Percentiles rank a stretch among this genome's conserved stretches.
Evolutionary conservation across 179 eudicot genomes (phyloP).

Genomic region (Monotropa hypopitys): DNA sequence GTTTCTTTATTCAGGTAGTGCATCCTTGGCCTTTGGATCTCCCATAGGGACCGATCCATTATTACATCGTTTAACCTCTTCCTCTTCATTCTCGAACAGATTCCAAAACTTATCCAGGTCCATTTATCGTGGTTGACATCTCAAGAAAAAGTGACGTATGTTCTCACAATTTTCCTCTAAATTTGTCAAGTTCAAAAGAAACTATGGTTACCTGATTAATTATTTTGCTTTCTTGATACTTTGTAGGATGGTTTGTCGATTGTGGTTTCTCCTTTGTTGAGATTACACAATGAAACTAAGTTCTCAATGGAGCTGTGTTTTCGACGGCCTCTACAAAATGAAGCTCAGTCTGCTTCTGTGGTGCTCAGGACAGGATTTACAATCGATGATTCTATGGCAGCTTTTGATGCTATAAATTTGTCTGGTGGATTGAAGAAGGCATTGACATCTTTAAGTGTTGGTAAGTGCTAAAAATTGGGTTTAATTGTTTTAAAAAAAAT

Average conservation of each 20-base stretch:
- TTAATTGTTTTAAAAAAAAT: background rate
- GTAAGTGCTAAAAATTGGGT: constrained; percentile 28
- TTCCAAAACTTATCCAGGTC: constrained; percentile 68
- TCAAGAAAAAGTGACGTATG: constrained; percentile 64
- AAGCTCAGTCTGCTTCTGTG: constrained; percentile 54
- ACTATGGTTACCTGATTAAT: background rate
- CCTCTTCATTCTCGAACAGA: constrained; percentile 33
- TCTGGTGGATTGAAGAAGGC: constrained; percentile 79
- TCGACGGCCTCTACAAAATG: constrained; percentile 58
- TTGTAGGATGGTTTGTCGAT: constrained; percentile 75
- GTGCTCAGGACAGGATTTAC: constrained; percentile 55
- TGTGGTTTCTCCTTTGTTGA: constrained; percentile 62
- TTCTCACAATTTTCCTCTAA: background rate
- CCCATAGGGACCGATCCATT: background rate
- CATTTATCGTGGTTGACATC: constrained; percentile 66
- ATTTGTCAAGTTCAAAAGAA: background rate
- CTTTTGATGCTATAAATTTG: constrained; percentile 64
- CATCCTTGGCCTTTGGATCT: background rate
- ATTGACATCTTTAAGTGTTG: constrained; percentile 68
- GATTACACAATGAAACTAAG: constrained; percentile 74
- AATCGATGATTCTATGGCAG: constrained; percentile 75
- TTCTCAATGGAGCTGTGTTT: constrained; percentile 68
- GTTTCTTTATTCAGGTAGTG: background rate
- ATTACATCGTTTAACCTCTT: background rate
- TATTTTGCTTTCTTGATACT: constrained; percentile 5